Base-by-base conservation (phyloP, 2,329 filamentous ascomycete species). In the Phyllosticta citribraziliensis region DNA sequence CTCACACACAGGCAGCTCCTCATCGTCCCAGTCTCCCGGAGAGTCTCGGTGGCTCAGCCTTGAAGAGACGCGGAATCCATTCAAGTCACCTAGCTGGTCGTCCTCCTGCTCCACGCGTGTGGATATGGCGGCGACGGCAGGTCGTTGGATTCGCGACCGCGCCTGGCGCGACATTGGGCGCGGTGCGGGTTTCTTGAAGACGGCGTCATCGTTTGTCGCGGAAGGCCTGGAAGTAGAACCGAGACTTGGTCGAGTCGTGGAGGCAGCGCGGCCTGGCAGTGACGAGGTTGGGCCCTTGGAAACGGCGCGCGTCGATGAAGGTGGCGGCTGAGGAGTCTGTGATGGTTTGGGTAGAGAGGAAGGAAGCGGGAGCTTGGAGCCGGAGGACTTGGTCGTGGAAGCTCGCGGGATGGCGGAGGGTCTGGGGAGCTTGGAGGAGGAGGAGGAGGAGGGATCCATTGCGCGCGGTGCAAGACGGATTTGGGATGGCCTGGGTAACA, bases 221-320 rank as follows among this genome's bases (percentile, higher is more conserved):
- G 52, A 30, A 22, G 60, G 55, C 5, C 59, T 52, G 5, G 30
- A 22, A 33, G 55, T 8, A 27, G 55, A 47, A 22, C 54, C 54
- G 6, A 50, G 25, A 22, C 47, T 53, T 19, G 25, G 47, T 12
- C 53, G 54, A 11, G 53, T 53, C 74, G 47, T 73, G 17, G 53
- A 55, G 25, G 54, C 27, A 17, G 55, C 51, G 53, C 56, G 57
- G 68, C 64, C 68, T 72, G 53, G 57, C 66, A 52, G 74, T 71
- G 52, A 75, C 53, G 84, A 73, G 65, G 79, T 78, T 19, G 82
- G 84, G 52, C 77, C 75, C 55, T 81, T 76, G 56, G 83, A 68
- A 58, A 69, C 70, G 55, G 73, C 73, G 20, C 50, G 59, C 10
- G 55, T 30, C 20, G 27, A 25, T 12, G 59, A 40, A 25, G 58